Evolutionary conservation across 805 yeast species (phyloP).

Genomic region (Pichia heedii): DNA sequence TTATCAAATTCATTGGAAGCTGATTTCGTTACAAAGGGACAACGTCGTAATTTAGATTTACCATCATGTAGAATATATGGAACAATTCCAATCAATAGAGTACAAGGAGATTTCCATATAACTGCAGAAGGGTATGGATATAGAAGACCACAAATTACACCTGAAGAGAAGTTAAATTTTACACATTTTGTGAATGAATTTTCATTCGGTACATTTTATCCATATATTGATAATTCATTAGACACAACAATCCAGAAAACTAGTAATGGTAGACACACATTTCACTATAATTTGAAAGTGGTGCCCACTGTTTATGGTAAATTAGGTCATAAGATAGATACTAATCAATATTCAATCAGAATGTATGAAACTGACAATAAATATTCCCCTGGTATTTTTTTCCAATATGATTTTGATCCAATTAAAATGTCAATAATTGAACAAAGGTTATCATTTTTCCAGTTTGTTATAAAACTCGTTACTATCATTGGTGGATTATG

Average conservation of each 20-base stretch:
- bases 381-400: constrained; percentile 66
- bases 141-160: constrained; percentile 35
- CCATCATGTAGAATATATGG: constrained; percentile 89
- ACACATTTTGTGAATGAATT: constrained; percentile 80
- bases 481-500: constrained; percentile 80
- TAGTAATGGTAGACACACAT: constrained; percentile 38
- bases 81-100: constrained; percentile 73
- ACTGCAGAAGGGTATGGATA: constrained; percentile 64
- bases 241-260: constrained; percentile 63
- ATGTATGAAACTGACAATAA: constrained; percentile 25
- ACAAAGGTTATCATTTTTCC: constrained; percentile 63
- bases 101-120: constrained; percentile 77
- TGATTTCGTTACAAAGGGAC: constrained; percentile 41
- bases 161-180: constrained; percentile 52
- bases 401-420: constrained; percentile 86
- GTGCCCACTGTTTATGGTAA: constrained; percentile 75
- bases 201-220: constrained; percentile 86
- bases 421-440: constrained; percentile 63
- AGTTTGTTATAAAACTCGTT: constrained; percentile 67
- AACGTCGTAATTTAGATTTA: constrained; percentile 39
- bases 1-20: constrained; percentile 60
- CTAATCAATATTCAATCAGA: constrained; percentile 78
- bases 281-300: constrained; percentile 62
- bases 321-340: constrained; percentile 63
- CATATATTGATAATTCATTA: constrained; percentile 79